phyloP scores from a whole-genome alignment of 1,284 basidiomycete genomes.

The Vanrija sp. region DNA sequence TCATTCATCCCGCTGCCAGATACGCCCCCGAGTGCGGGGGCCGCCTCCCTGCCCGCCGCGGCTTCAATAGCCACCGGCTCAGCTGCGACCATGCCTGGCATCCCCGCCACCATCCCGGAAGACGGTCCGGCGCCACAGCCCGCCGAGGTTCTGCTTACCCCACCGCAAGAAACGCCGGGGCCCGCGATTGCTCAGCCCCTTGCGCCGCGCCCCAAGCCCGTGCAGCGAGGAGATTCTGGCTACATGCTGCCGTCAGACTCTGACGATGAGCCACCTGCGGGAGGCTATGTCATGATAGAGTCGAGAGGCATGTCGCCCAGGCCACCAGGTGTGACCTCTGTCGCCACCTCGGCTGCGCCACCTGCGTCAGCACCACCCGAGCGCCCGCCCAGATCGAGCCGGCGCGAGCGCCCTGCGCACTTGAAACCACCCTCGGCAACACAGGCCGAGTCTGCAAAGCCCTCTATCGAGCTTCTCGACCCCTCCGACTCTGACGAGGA shows the following conservation, averaged over 20 bases:
- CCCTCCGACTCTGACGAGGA: slow-evolving; percentile 49
- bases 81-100: neutral
- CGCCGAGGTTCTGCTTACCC: neutral
- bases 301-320: slow-evolving; percentile 5
- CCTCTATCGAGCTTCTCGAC: slow-evolving; percentile 30
- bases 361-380: neutral
- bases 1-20: no score
- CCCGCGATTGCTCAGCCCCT: neutral
- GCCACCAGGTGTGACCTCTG: neutral
- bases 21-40: no score
- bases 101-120: neutral
- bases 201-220: slow-evolving; percentile 8
- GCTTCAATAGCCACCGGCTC: no score
- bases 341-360: neutral
- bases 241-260: slow-evolving; percentile 48
- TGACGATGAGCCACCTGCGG: slow-evolving; percentile 44
- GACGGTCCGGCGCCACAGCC: slow-evolving; percentile 4
- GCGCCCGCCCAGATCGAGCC: slow-evolving; percentile 7
- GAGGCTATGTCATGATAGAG: slow-evolving; percentile 46
- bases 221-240: slow-evolving; percentile 38
- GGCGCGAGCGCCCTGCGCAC: neutral
- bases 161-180: neutral
- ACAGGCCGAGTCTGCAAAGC: neutral
- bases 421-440: neutral
- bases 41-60: no score